phyloP scores from a whole-genome alignment of 345 rosid genomes.

The Bruguiera parviflora region DNA sequence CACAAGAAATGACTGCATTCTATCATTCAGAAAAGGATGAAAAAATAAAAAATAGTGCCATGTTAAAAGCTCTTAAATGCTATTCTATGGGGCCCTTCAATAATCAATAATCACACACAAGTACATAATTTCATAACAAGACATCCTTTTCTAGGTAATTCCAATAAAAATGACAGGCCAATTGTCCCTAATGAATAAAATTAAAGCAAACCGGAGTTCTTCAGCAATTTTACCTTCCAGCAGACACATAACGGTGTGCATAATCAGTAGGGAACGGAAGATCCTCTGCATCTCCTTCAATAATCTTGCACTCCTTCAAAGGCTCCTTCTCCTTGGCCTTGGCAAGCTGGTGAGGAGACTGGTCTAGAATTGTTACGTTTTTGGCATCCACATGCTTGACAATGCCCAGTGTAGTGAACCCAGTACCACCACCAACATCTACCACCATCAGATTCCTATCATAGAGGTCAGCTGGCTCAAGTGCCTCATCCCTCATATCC shows the following conservation, averaged over 20 bases:
- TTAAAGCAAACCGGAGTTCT: not conserved
- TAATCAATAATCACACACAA: not conserved
- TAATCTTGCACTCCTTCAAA: slow-evolving; percentile 33
- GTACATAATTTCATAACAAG: not conserved
- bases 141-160: not conserved
- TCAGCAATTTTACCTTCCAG: slow-evolving; percentile 29
- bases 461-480: slow-evolving; percentile 34
- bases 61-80: too few relatives aligned
- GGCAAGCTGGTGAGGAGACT: slow-evolving; percentile 42
- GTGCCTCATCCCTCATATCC: slow-evolving; percentile 40
- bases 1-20: too few relatives aligned
- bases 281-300: slow-evolving; percentile 41
- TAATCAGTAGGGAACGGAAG: slow-evolving; percentile 37
- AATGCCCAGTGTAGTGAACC: slow-evolving; percentile 42
- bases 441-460: slow-evolving; percentile 32
- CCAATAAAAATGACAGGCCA: too few relatives aligned
- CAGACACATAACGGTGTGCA: slow-evolving; percentile 36
- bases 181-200: not conserved
- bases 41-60: too few relatives aligned
- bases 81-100: not conserved
- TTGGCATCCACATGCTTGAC: slow-evolving; percentile 43
- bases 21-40: too few relatives aligned
- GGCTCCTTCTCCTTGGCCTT: slow-evolving; percentile 40
- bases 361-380: slow-evolving; percentile 38
- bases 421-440: slow-evolving; percentile 44